Base-by-base conservation (phyloP, 352 stramenopile species). In the Pythium aphanidermatum region DNA sequence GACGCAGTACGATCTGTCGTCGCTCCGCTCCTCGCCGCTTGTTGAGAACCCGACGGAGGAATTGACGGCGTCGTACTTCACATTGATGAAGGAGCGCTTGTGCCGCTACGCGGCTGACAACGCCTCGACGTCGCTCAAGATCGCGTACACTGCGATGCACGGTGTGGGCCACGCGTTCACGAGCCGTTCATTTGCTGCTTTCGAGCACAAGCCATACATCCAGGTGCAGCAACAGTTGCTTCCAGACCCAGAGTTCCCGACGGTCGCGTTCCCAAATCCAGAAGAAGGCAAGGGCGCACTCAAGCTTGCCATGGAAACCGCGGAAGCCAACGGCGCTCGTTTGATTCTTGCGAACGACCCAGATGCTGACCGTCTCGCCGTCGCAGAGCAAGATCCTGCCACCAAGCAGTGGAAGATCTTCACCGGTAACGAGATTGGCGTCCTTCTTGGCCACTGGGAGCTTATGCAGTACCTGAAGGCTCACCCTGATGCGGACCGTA, bases 101-200 rank as follows among this genome's bases (percentile, higher is more conserved):
- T 93, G 76, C 41, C 74, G 82, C 38, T 90, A 80, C 47, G 63
- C 72, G 2, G 57, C 71, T 19, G 67, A 80, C 52, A 95, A 95
- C 46, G 44, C 58, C 13, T 61, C 26, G 24, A 66, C 75, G 24
- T 40, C 49, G 27, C 64, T 88, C 32, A 94, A 86, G 58, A 65
- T 98, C 63, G 83, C 83, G 9, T 98, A 98, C 63, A 98, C 95
- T 8, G 95, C 96, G 41, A 99, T 99, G 96, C 96, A 99, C 69
- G 96, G 96, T 41, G 91, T 99, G 26, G 96, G 96, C 17, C 72
- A 95, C 61, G 71, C 73, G 20, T 98, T 95, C 68, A 96, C 92
- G 26, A 77, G 74, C 39, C 71, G 82, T 36, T 91, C 83, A 5
- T 98, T 99, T 55, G 60, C 82, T 21, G 77, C 74, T 9, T 98